Evolutionary conservation across 2,329 filamentous ascomycete genomes (phyloP).

Genomic region (Penicillium sp.): DNA sequence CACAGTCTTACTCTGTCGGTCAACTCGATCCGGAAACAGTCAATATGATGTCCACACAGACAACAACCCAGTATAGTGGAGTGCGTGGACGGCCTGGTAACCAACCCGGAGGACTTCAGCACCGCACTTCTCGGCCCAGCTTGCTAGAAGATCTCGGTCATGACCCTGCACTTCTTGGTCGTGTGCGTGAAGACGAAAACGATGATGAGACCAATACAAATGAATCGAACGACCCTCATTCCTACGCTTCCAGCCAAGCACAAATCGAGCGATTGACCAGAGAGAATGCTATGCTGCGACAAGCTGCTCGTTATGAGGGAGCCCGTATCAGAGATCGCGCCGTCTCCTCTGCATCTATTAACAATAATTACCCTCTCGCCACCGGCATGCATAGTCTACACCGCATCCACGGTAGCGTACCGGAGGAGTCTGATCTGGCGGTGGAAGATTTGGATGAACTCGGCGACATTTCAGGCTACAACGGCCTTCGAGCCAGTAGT

Average conservation of each 20-base stretch:
- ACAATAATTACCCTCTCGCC: constrained; percentile 30
- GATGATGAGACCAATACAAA: constrained; percentile 34
- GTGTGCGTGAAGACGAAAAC: constrained; percentile 48
- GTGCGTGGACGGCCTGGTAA: constrained; percentile 35
- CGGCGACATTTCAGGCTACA: constrained; percentile 35
- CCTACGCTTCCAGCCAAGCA: constrained; percentile 38
- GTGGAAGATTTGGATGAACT: constrained; percentile 45
- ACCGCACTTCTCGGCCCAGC: constrained; percentile 66
- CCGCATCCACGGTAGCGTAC: constrained; percentile 38
- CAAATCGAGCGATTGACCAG: constrained; percentile 45
- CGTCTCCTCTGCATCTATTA: constrained; percentile 36
- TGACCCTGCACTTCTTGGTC: constrained; percentile 44
- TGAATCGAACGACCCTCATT: constrained; percentile 35
- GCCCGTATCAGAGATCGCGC: constrained; percentile 37
- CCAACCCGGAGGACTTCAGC: constrained; percentile 68
- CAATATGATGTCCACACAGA: constrained; percentile 30
- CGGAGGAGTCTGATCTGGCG: constrained; percentile 42
- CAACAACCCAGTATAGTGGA: constrained; percentile 25
- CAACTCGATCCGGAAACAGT: constrained; percentile 69
- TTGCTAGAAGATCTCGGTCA: constrained; percentile 44
- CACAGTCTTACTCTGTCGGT: constrained; percentile 93
- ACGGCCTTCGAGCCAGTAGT: constrained; percentile 32
- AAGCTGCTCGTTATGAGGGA: constrained; percentile 39
- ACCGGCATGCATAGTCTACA: constrained; percentile 31
- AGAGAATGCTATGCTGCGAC: constrained; percentile 46